Base-by-base conservation (phyloP, 1,284 basidiomycete species). In the Dichomitus squalens region DNA sequence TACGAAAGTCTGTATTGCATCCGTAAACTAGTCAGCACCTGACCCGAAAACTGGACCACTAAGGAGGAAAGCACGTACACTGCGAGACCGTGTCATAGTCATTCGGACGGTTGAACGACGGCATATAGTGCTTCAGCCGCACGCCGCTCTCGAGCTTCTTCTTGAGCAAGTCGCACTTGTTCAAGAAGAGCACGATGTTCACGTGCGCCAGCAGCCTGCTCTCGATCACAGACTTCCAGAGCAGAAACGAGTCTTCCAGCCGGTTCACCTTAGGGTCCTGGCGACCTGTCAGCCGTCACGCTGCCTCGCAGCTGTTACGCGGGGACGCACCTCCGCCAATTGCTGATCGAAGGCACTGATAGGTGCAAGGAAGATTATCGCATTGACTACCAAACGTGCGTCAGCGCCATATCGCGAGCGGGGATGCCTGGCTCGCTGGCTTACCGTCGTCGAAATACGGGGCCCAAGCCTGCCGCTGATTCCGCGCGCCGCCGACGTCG, bases 341-440 rank as follows among this genome's bases (percentile, higher is more conserved):
- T 88, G 83, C 75, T 92, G 90, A 75, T 92, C 90, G 66, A 92
- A 93, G 23, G 86, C 88, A 41, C 90, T 92, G 58, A 92, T 90
- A 25, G 90, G 90, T 38, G 88, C 90, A 55, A 92, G 80, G 73
- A 92, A 93, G 58, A 93, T 92, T 67, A 93, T 89, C 39, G 88
- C 88, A 68, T 90, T 88, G 34, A 90, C 90, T 91, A 66, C 61
- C 25, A n/a, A 52, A 44, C 4, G 21, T 11, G 38, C 31, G 39
- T 29, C 25, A 41, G 39, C 14, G 34, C 20, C 36, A 25, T 34
- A 49, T 23, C 21, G n/a, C n/a, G n/a, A n/a, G n/a, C n/a, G n/a
- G n/a, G n/a, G n/a, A n/a, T n/a, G n/a, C n/a, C n/a, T n/a, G n/a
- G n/a, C n/a, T n/a, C n/a, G n/a, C n/a, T n/a, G n/a, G n/a, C 44